These are phyloP conservation scores for Cladosporium sp. DNA, from an alignment of 2,329 filamentous ascomycete genomes.

Conservation along the genomic window DNA sequence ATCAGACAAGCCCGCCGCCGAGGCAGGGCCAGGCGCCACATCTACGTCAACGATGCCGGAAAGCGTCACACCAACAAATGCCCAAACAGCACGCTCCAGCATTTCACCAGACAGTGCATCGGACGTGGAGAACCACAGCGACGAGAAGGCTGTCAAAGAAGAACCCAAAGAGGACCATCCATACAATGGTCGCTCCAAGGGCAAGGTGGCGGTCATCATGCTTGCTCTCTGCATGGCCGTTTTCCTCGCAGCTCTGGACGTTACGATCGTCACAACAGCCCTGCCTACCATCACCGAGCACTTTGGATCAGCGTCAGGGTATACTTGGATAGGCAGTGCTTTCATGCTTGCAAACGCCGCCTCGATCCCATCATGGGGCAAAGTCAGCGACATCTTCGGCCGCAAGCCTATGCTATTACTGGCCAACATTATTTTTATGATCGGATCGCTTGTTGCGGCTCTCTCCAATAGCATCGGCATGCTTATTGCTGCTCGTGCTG, in stretches of 20 bases:
- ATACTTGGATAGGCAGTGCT: conserved; percentile 57
- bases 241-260: conserved; percentile 62
- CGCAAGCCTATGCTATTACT: conserved; percentile 63
- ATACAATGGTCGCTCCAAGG: conserved; percentile 32
- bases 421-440: conserved; percentile 63
- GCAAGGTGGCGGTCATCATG: conserved; percentile 54
- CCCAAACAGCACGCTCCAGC: conserved; percentile 24
- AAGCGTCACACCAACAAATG: conserved; percentile 25
- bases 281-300: conserved; percentile 61
- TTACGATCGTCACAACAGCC: conserved; percentile 65
- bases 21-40: conserved; percentile 27
- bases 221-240: conserved; percentile 54
- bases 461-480: conserved; percentile 61
- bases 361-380: conserved; percentile 61
- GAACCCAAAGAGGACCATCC: conserved; percentile 24
- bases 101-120: conserved; percentile 21
- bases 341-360: conserved; percentile 54
- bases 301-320: conserved; percentile 53
- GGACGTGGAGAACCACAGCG: background rate
- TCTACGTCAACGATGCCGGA: conserved; percentile 25
- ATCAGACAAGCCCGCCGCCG: conserved; percentile 27
- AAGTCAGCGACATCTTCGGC: conserved; percentile 68
- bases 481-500: conserved; percentile 62
- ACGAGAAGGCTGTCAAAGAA: conserved; percentile 22
- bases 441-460: conserved; percentile 63